Evolutionary conservation across 441 rosid species (phyloP).

Genomic region (Gossypium gossypioides): DNA sequence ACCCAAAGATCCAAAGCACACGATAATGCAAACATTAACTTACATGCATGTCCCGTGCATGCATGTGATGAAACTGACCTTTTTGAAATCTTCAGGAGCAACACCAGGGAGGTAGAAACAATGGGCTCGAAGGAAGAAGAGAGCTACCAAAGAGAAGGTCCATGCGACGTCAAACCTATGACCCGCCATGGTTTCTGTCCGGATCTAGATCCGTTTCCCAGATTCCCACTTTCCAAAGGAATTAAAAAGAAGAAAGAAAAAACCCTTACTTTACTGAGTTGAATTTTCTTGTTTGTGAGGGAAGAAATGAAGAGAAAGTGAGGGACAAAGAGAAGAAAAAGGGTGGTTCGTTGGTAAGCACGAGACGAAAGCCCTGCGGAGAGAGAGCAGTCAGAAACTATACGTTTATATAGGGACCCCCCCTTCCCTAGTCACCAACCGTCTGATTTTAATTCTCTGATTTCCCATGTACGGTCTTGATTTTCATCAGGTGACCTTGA

Average conservation of each 20-base stretch:
- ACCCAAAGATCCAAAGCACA: not conserved
- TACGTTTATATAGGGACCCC: slow-evolving; percentile 1
- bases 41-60: not conserved
- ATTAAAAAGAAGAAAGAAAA: not conserved
- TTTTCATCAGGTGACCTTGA: not conserved
- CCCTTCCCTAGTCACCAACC: not conserved
- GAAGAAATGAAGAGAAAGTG: not conserved
- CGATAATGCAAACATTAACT: not conserved
- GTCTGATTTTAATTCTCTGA: not conserved
- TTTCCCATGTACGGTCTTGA: slow-evolving; percentile 1
- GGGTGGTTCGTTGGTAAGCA: not conserved
- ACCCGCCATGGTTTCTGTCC: slow-evolving; percentile 39
- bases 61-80: slow-evolving; percentile 26
- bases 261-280: not conserved
- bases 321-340: not conserved
- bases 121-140: slow-evolving; percentile 21
- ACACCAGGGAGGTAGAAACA: slow-evolving; percentile 92
- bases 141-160: slow-evolving; percentile 27
- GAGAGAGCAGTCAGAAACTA: not conserved
- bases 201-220: slow-evolving; percentile 23
- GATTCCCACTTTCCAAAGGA: slow-evolving; percentile 4
- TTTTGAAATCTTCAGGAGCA: slow-evolving; percentile 68
- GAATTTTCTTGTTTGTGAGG: not conserved
- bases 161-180: slow-evolving; percentile 20
- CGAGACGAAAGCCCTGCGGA: not conserved